Conservation (phyloP, 2,329 filamentous ascomycete genomes). For the Cordyceps militaris region DNA sequence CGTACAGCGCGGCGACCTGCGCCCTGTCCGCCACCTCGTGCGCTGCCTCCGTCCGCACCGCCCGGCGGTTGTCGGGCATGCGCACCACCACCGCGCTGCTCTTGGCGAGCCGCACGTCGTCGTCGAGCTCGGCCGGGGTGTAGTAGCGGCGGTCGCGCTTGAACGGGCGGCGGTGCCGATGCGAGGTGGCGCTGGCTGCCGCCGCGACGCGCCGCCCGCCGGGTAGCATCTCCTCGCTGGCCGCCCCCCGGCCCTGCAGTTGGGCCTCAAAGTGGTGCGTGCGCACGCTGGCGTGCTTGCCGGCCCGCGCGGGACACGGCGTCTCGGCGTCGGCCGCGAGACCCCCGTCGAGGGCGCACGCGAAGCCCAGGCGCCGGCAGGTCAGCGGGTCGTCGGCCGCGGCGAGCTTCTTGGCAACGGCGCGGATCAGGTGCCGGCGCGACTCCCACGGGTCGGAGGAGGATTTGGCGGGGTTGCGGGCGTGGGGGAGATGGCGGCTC, state of each 20-base stretch:
- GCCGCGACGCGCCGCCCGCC: background rate
- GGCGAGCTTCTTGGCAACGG: slow-evolving; percentile 8
- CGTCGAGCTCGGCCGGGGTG: slow-evolving; percentile 1
- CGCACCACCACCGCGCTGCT: background rate
- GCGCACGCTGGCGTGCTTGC: slow-evolving; percentile 3
- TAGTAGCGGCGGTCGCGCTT: slow-evolving; percentile 6
- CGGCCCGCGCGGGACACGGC: background rate
- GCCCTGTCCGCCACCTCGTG: background rate
- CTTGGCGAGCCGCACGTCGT: slow-evolving; percentile 4
- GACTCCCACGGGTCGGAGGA: background rate
- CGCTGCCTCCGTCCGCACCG: background rate
- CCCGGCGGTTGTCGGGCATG: background rate
- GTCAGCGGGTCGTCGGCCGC: background rate
- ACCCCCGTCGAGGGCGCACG: slow-evolving; percentile 1
- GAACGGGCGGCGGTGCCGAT: background rate
- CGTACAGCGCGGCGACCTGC: background rate
- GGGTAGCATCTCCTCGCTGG: too few species aligned
- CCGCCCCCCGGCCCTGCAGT: background rate
- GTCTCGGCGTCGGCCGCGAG: background rate
- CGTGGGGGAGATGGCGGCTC: background rate
- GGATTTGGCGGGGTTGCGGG: background rate
- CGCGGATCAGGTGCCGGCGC: background rate
- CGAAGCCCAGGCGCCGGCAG: background rate
- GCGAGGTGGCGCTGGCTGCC: background rate
- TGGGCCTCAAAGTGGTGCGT: background rate